phyloP scores from a whole-genome alignment of 2,329 filamentous ascomycete species.

The Colletotrichum horii region DNA sequence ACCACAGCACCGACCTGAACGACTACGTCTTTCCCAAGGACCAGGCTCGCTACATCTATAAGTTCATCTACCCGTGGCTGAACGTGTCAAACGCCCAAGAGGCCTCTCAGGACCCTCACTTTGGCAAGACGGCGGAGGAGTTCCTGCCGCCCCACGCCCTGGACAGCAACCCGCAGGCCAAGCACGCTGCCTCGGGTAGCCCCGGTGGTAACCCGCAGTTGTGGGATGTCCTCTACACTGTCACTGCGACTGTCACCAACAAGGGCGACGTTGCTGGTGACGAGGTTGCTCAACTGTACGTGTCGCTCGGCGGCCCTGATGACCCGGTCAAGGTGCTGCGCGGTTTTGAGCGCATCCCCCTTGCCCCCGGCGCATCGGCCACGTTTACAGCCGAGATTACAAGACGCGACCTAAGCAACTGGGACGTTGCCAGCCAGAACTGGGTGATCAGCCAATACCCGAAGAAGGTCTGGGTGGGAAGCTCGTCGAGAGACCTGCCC shows the following conservation, averaged over 20 bases:
- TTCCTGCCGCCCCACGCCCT: constrained; percentile 66
- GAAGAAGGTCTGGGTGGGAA: constrained; percentile 62
- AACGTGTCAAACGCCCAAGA: constrained; percentile 63
- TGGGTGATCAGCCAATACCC: constrained; percentile 69
- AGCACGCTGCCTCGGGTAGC: constrained; percentile 53
- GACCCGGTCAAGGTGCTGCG: constrained; percentile 74
- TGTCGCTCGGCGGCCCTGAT: constrained; percentile 79
- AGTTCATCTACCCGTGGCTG: constrained; percentile 75
- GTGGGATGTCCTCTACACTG: constrained; percentile 72
- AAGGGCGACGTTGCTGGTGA: constrained; percentile 69
- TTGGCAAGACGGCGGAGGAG: constrained; percentile 61
- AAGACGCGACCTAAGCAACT: constrained; percentile 84
- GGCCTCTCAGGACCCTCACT: constrained; percentile 63
- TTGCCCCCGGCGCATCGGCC: constrained; percentile 71
- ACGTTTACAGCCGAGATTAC: constrained; percentile 74
- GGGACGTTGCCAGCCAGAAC: constrained; percentile 81
- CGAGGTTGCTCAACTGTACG: constrained; percentile 78
- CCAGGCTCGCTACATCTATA: constrained; percentile 53
- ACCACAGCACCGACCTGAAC: constrained; percentile 63
- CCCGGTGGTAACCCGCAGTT: constrained; percentile 70
- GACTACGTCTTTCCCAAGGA: constrained; percentile 73
- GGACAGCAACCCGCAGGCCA: constrained; percentile 62
- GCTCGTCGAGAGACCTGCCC: constrained; percentile 60
- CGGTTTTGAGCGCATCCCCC: constrained; percentile 78
- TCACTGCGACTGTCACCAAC: constrained; percentile 74